These are phyloP conservation scores for Penicilliopsis zonata DNA, from an alignment of 495 filamentous ascomycete genomes.

Conservation along the genomic window DNA sequence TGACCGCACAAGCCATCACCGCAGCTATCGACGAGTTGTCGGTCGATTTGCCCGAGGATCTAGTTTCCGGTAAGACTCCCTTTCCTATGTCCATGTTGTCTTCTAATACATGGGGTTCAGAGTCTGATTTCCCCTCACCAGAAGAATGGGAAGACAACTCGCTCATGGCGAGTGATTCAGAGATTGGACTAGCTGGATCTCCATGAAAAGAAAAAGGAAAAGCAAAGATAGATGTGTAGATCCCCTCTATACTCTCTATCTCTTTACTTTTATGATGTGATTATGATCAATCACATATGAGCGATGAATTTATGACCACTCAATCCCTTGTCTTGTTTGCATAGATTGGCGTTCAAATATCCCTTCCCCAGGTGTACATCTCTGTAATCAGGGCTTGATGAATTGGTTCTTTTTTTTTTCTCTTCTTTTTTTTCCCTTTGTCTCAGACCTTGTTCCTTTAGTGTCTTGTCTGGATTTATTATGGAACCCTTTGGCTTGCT, in stretches of 20 bases:
- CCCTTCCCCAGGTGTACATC: constrained; percentile 5
- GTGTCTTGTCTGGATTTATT: too few species aligned
- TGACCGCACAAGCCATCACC: constrained; percentile 15
- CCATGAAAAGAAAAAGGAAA: constrained; percentile 9
- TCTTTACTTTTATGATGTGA: constrained; percentile 5
- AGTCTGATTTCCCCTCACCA: constrained; percentile 28
- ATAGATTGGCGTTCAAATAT: constrained; percentile 21
- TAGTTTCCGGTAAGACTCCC: constrained; percentile 25
- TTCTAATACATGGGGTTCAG: constrained; percentile 17
- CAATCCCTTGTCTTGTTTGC: constrained; percentile 8
- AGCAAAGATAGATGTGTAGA: not conserved
- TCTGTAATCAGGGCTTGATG: too few species aligned
- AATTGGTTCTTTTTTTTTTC: constrained; percentile 3
- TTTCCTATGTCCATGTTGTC: constrained; percentile 10
- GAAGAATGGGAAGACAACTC: constrained; percentile 37
- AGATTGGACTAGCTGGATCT: constrained; percentile 25
- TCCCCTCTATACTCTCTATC: not conserved
- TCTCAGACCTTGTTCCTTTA: too few species aligned
- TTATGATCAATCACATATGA: constrained; percentile 14
- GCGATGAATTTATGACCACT: constrained; percentile 15
- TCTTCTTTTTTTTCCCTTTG: constrained; percentile 1
- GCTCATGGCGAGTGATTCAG: constrained; percentile 30
- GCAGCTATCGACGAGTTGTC: constrained; percentile 21
- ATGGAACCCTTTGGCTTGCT: too few species aligned
- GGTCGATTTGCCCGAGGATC: constrained; percentile 25